Conservation (phyloP, 257 asterid genomes). For the Misopates orontium region DNA sequence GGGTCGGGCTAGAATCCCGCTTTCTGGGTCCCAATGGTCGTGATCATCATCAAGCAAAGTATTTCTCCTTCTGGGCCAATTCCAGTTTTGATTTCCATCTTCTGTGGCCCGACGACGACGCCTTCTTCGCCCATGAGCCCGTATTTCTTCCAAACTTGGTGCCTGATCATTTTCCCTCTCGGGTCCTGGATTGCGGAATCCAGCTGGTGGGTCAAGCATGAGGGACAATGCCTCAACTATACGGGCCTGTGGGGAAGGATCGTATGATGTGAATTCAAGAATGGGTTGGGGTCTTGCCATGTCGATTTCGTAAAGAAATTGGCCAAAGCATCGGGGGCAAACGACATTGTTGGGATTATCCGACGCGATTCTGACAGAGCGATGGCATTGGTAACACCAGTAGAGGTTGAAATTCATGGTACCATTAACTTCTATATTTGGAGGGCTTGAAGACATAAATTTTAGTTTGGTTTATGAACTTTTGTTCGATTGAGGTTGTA, state of each 20-base stretch:
- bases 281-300: conserved; percentile 40
- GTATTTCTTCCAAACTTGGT: conserved; percentile 34
- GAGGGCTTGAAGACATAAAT: conserved; percentile 44
- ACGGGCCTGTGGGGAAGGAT: conserved; percentile 81
- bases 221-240: conserved; percentile 63
- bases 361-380: conserved; percentile 45
- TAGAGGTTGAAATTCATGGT: conserved; percentile 47
- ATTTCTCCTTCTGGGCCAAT: conserved; percentile 50
- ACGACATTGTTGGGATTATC: conserved; percentile 38
- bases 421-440: conserved; percentile 26
- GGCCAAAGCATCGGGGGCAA: conserved; percentile 75
- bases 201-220: conserved; percentile 46
- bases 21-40: conserved; percentile 60
- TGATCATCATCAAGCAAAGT: conserved; percentile 25
- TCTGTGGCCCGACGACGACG: conserved; percentile 29
- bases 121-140: conserved; percentile 31
- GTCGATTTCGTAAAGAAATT: conserved; percentile 58
- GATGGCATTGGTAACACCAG: conserved; percentile 93
- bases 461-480: neutral
- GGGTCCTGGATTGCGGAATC: conserved; percentile 18
- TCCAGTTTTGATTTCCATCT: conserved; percentile 33
- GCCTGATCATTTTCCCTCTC: conserved; percentile 11
- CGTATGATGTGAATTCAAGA: conserved; percentile 57
- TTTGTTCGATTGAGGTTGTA: neutral
- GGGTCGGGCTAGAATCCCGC: conserved; percentile 80